Base-by-base conservation (phyloP, 371 early-diverging fungal genomes). In the Rhizopus arrhizus region DNA sequence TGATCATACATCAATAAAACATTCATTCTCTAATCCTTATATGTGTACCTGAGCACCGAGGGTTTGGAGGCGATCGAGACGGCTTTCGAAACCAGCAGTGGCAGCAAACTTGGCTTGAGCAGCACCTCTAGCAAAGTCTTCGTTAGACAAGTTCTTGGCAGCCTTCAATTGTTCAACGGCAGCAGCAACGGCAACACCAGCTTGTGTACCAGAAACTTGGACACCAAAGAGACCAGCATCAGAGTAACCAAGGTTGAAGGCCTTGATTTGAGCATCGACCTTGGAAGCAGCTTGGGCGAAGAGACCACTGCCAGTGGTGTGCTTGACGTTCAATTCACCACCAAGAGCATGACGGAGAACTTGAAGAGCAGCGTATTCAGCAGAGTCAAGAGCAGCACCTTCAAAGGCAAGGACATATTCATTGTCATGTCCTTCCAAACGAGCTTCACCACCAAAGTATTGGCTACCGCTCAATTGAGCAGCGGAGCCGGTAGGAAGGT, bases 171-270 rank as follows among this genome's bases (percentile, higher is more conserved):
- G 85, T 45, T 90, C 78, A 49, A 82, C 87, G 38, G 89, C 89
- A 48, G 91, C 86, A 55, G 86, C 70, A 58, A 88, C 78, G 56
- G 89, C 83, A 52, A 86, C 88, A 41, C 77, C 78, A 42, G 91
- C 81, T 34, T 89, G 73, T 46, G 82, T 65, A 45, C 90, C 86
- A 45, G 87, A 77, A 34, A 89, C 84, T 56, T 89, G 78, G 61
- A 97, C 74, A 64, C 96, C 98, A 67, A 97, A 88, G 55, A 98
- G 83, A 64, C 94, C 95, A 58, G 96, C 92, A 78, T 96, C 97
- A 22, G 94, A 89, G 86, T 96, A 96, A 33, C 90, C 82, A 58
- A 86, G 75, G 77, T 89, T 87, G 83, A 98, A 95, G 45, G 95
- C 88, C 66, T 85, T 74, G 59, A 91, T 80, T 38, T 75, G 49